phyloP scores from a whole-genome alignment of 441 rosid species.

The Euphorbia schlechtendalii region DNA sequence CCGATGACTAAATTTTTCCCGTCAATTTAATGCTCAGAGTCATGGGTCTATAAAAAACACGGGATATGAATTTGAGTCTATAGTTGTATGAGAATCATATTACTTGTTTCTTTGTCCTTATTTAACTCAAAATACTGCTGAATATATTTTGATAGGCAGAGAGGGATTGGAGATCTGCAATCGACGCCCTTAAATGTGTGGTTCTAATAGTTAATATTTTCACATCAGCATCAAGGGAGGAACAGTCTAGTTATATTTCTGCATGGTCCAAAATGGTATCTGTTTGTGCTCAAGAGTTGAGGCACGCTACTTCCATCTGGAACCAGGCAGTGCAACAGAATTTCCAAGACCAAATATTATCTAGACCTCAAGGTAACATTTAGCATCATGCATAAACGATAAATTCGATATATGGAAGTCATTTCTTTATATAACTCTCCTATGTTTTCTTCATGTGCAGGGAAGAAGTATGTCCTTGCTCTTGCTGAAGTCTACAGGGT shows the following conservation, averaged over 20 bases:
- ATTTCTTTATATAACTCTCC: not conserved
- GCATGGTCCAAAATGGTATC: slow-evolving; percentile 48
- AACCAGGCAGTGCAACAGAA: slow-evolving; percentile 37
- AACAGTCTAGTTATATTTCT: slow-evolving; percentile 43
- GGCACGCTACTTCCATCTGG: slow-evolving; percentile 63
- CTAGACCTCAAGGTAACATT: slow-evolving; percentile 42
- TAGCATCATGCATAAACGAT: slow-evolving; percentile 7
- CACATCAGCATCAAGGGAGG: slow-evolving; percentile 37
- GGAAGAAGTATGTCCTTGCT: slow-evolving; percentile 44
- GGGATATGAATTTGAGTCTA: not conserved
- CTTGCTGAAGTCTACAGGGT: slow-evolving; percentile 71
- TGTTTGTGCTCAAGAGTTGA: slow-evolving; percentile 54
- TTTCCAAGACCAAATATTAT: slow-evolving; percentile 32
- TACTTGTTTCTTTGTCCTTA: slow-evolving; percentile 6
- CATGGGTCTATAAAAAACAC: not conserved
- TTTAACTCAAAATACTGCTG: not conserved
- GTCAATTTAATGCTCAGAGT: not conserved
- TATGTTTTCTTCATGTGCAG: slow-evolving; percentile 27
- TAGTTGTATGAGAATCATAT: not conserved
- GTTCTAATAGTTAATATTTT: slow-evolving; percentile 37
- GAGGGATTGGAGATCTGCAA: slow-evolving; percentile 33
- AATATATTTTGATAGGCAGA: slow-evolving; percentile 37
- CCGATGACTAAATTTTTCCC: not conserved
- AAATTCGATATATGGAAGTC: not conserved
- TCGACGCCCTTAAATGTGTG: slow-evolving; percentile 44